Percentiles rank a stretch among this genome's conserved stretches.
Conservation (phyloP, 2,329 filamentous ascomycete genomes). For the Colletotrichum spaethianum region DNA sequence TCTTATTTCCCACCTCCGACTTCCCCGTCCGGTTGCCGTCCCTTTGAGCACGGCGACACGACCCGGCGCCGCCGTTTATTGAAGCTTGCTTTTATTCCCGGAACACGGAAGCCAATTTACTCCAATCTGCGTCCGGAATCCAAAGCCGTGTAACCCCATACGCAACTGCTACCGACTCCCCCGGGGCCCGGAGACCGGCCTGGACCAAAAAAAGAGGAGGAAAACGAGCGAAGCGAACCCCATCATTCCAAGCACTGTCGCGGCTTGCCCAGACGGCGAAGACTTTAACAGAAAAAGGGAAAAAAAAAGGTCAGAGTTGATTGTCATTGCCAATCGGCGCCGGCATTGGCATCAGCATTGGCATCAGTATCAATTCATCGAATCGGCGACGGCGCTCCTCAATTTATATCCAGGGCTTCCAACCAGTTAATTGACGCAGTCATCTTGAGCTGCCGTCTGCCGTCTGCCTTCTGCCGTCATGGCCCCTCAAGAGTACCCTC, state of each 20-base stretch:
- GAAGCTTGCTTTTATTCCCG: constrained; percentile 28
- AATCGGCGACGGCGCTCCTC: neutral
- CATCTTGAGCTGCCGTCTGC: neutral
- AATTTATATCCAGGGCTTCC: neutral
- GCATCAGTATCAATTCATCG: neutral
- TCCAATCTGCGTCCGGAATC: neutral
- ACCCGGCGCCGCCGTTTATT: constrained; percentile 3
- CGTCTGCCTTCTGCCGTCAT: neutral
- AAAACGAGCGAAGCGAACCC: neutral
- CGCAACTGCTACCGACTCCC: neutral
- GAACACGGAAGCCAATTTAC: constrained; percentile 1
- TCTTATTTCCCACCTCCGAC: constrained; percentile 4
- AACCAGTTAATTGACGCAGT: neutral
- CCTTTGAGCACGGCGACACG: constrained; percentile 5
- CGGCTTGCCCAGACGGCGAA: constrained; percentile 25
- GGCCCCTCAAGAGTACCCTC: constrained; percentile 14
- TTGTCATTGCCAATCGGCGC: neutral
- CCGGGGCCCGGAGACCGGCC: neutral
- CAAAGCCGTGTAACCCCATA: neutral
- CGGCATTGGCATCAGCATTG: constrained; percentile 3
- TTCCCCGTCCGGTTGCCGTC: neutral
- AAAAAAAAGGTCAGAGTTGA: neutral
- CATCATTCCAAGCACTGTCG: neutral
- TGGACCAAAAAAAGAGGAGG: neutral
- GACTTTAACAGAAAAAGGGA: neutral